These are phyloP conservation scores for Aspergillus sp. DNA, from an alignment of 2,329 filamentous ascomycete genomes.

Conservation along the genomic window DNA sequence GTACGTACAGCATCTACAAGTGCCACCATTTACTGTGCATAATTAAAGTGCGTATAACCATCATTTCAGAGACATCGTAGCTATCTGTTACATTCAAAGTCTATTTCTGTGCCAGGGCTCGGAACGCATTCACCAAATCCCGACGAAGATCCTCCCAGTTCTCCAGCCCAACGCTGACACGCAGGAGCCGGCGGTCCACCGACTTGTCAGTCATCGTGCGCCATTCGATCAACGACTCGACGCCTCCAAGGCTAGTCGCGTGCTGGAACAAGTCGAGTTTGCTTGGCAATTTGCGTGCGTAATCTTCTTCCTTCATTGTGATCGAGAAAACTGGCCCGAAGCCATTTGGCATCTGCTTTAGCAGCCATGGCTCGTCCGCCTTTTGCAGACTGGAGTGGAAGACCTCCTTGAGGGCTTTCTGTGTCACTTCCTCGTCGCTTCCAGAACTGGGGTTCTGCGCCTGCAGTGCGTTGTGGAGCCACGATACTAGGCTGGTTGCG, in stretches of 20 bases:
- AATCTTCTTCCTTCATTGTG: conserved; percentile 58
- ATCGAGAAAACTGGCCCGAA: conserved; percentile 88
- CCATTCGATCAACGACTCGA: conserved; percentile 97
- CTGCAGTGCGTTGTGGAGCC: conserved; percentile 60
- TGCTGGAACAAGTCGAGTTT: conserved; percentile 85
- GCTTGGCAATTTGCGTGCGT: conserved; percentile 71
- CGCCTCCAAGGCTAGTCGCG: conserved; percentile 88
- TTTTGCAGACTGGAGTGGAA: conserved; percentile 79
- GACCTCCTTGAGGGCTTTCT: conserved; percentile 59
- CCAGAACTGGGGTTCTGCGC: conserved; percentile 37
- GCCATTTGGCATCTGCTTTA: conserved; percentile 85
- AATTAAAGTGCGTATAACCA: not conserved
- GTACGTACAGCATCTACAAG: not conserved
- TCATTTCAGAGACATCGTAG: not conserved
- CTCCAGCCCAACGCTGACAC: conserved; percentile 86
- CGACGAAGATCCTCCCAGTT: conserved; percentile 77
- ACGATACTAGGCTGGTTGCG: conserved; percentile 68
- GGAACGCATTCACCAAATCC: conserved; percentile 70
- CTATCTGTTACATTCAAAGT: not conserved
- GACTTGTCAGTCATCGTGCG: conserved; percentile 77
- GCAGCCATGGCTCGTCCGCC: conserved; percentile 69
- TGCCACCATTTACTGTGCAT: not conserved
- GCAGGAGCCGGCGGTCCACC: conserved; percentile 70
- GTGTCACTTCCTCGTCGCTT: conserved; percentile 48
- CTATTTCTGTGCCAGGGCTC: conserved; percentile 46